Conservation (phyloP, 192 early-diverging fungal genomes). For the Rhizoclosmatium sp. region DNA sequence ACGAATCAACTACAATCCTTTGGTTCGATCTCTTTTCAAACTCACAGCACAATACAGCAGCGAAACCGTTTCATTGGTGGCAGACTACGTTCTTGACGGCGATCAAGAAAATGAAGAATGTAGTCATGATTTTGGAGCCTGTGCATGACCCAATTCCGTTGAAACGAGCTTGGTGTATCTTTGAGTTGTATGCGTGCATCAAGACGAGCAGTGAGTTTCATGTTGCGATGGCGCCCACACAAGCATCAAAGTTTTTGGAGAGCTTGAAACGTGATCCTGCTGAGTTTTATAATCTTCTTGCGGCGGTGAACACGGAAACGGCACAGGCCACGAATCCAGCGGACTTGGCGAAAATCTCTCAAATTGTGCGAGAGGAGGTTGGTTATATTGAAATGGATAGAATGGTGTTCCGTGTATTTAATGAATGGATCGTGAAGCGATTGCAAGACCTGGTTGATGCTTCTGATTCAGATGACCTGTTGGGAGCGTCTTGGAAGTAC, state of each 20-base stretch:
- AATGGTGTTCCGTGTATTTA: neutral
- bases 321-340: neutral
- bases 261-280: neutral
- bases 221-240: slow-evolving; percentile 17
- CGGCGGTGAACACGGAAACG: neutral
- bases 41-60: slow-evolving; percentile 39
- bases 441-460: neutral
- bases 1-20: slow-evolving; percentile 25
- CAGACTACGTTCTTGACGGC: slow-evolving; percentile 46
- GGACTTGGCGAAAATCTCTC: neutral
- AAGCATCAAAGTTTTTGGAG: neutral
- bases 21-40: slow-evolving; percentile 51
- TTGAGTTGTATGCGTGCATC: slow-evolving; percentile 36
- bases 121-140: slow-evolving; percentile 44
- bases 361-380: neutral
- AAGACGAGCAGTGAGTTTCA: slow-evolving; percentile 34
- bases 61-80: slow-evolving; percentile 44
- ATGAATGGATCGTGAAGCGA: neutral
- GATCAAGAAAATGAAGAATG: slow-evolving; percentile 42
- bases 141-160: slow-evolving; percentile 44
- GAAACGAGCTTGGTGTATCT: slow-evolving; percentile 45
- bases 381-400: neutral
- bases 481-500: neutral
- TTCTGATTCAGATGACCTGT: neutral
- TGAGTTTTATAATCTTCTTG: neutral